Conservation (phyloP, 345 rosid species). For the Limnanthes douglasii region DNA sequence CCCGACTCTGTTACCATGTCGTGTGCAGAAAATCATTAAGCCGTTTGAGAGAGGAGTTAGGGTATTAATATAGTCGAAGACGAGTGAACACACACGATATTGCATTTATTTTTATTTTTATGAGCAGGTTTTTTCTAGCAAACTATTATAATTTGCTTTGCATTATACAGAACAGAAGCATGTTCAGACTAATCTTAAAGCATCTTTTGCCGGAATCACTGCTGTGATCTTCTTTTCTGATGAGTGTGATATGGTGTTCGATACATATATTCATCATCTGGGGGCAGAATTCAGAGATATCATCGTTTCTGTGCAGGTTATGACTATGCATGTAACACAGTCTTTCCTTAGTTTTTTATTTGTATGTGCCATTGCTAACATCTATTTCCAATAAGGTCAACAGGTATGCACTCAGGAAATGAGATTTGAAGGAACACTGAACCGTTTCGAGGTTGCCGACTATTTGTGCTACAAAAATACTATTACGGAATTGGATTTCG, state of each 20-base stretch:
- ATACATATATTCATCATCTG: conserved; percentile 35
- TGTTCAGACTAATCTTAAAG: conserved; percentile 56
- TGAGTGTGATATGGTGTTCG: conserved; percentile 23
- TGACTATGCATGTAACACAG: conserved; percentile 11
- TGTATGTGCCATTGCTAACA: conserved; percentile 7
- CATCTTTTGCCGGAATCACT: conserved; percentile 49
- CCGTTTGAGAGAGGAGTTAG: too few relatives aligned
- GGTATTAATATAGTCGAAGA: too few relatives aligned
- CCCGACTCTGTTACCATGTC: too few relatives aligned
- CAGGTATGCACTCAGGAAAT: conserved; percentile 67
- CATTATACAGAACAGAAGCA: conserved; percentile 63
- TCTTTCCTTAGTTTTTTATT: conserved; percentile 6
- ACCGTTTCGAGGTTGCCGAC: conserved; percentile 46
- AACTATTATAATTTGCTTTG: conserved; percentile 7
- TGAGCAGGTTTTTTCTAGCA: conserved; percentile 3
- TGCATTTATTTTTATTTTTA: neutral
- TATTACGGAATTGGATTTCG: conserved; percentile 9
- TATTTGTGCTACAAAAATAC: conserved; percentile 19
- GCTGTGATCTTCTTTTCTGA: conserved; percentile 50
- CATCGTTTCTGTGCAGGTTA: conserved; percentile 59
- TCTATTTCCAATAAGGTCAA: conserved; percentile 24
- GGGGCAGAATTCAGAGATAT: conserved; percentile 55
- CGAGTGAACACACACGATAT: too few relatives aligned
- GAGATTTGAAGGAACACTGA: conserved; percentile 55
- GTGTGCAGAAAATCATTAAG: too few relatives aligned